These are phyloP conservation scores for Leishmania tarentolae DNA, from an alignment of 208 protist species.

Conservation along the genomic window DNA sequence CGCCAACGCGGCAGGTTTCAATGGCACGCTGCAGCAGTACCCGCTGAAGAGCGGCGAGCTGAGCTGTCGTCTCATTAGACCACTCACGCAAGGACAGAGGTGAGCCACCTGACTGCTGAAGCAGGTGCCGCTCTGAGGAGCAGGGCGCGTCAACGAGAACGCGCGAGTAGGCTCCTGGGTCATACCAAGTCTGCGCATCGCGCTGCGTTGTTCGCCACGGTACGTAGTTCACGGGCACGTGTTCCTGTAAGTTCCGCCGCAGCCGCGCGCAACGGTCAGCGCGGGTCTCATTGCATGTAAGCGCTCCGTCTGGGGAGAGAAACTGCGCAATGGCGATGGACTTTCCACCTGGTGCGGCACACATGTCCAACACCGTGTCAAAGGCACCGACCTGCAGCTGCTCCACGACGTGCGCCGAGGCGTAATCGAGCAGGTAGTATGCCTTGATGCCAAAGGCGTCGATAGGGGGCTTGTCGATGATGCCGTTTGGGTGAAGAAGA, in stretches of 20 bases:
- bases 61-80: slow-evolving; percentile 36
- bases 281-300: slow-evolving; percentile 75
- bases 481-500: slow-evolving; percentile 1
- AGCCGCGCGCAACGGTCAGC: slow-evolving; percentile 71
- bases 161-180: slow-evolving; percentile 62
- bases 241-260: slow-evolving; percentile 63
- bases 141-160: slow-evolving; percentile 94
- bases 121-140: slow-evolving; percentile 89
- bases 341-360: slow-evolving; percentile 79
- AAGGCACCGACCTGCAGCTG: slow-evolving; percentile 70
- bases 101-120: slow-evolving; percentile 60
- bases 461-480: slow-evolving; percentile 44
- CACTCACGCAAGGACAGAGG: slow-evolving; percentile 55
- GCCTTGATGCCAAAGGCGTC: slow-evolving; percentile 70
- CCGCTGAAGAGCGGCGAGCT: slow-evolving; percentile 59
- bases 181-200: slow-evolving; percentile 72
- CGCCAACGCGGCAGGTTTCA: slow-evolving; percentile 74
- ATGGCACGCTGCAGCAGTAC: slow-evolving; percentile 73
- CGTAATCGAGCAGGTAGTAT: slow-evolving; percentile 87
- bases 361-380: slow-evolving; percentile 86
- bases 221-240: slow-evolving; percentile 72
- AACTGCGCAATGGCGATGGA: slow-evolving; percentile 81
- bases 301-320: slow-evolving; percentile 58
- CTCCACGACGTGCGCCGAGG: slow-evolving; percentile 72
- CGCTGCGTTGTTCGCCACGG: slow-evolving; percentile 65